Conservation (phyloP, 345 rosid species). For the Eucalyptus tenuipes region DNA sequence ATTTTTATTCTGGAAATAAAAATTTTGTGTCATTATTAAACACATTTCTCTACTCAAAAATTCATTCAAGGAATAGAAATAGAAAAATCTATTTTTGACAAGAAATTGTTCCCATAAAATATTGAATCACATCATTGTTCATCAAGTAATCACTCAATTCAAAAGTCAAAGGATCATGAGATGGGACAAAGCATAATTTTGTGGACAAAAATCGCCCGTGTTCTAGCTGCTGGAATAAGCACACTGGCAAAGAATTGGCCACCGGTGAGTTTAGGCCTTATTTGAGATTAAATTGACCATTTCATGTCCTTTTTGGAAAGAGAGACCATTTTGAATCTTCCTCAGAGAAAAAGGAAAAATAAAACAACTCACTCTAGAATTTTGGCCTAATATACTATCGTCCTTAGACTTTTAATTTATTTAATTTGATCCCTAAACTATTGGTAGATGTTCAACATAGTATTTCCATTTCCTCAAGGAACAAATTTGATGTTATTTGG, state of each 20-base stretch:
- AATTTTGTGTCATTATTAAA: too few relatives aligned
- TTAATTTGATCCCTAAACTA: rapidly evolving
- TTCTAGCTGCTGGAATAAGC: neutral
- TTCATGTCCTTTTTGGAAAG: rapidly evolving
- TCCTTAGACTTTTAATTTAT: neutral
- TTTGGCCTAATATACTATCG: neutral
- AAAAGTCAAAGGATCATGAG: neutral
- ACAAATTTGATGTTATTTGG: neutral
- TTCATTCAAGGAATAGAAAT: too few relatives aligned
- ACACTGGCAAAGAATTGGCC: rapidly evolving
- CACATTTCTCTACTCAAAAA: rapidly evolving
- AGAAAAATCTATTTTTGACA: too few relatives aligned
- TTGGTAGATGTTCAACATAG: neutral
- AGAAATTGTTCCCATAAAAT: too few relatives aligned
- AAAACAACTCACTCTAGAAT: neutral
- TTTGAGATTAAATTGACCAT: neutral
- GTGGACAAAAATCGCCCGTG: neutral
- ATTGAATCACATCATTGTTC: rapidly evolving
- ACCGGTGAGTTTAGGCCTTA: rapidly evolving
- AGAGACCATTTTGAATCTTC: neutral
- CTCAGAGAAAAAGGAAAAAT: neutral
- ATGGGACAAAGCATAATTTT: neutral
- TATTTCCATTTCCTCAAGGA: neutral
- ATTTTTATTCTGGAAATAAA: too few relatives aligned
- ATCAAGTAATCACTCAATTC: neutral